phyloP scores from a whole-genome alignment of 148 eudicot species.

The Talinum fruticosum region DNA sequence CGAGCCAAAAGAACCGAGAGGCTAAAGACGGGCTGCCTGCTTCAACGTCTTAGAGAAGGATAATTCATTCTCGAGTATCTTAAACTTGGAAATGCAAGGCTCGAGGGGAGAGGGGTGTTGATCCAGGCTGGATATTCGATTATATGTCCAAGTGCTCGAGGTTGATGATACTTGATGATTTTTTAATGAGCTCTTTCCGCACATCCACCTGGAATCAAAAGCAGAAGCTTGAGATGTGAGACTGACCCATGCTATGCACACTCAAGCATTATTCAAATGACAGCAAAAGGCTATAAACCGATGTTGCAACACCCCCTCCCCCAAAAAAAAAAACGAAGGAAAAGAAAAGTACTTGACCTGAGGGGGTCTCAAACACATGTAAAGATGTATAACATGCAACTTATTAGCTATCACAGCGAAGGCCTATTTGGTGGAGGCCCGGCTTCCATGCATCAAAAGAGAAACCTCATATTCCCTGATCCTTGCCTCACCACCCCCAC shows the following conservation, averaged over 20 bases:
- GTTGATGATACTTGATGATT: slow-evolving; percentile 53
- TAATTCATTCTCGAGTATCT: not conserved
- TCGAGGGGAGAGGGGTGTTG: not conserved
- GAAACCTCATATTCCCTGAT: too few species aligned
- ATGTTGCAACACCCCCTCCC: not conserved
- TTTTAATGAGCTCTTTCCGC: slow-evolving; percentile 70
- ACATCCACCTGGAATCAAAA: slow-evolving; percentile 62
- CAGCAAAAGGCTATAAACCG: not conserved
- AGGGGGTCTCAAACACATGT: too few species aligned
- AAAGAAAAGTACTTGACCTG: too few species aligned
- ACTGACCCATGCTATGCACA: not conserved
- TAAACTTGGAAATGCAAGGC: not conserved
- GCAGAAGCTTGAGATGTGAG: not conserved
- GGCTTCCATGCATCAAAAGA: too few species aligned
- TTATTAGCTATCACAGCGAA: too few species aligned
- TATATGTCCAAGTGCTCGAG: slow-evolving; percentile 74
- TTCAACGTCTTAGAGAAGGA: not conserved
- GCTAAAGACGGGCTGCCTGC: not conserved
- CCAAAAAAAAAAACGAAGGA: too few species aligned
- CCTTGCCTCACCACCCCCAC: too few species aligned
- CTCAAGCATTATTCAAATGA: not conserved
- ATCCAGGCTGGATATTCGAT: not conserved
- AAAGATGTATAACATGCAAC: too few species aligned
- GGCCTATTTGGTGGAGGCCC: too few species aligned
- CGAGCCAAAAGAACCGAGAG: not conserved